Evolutionary conservation across 257 asterid genomes (phyloP).

Genomic region (Fraxinus americana): DNA sequence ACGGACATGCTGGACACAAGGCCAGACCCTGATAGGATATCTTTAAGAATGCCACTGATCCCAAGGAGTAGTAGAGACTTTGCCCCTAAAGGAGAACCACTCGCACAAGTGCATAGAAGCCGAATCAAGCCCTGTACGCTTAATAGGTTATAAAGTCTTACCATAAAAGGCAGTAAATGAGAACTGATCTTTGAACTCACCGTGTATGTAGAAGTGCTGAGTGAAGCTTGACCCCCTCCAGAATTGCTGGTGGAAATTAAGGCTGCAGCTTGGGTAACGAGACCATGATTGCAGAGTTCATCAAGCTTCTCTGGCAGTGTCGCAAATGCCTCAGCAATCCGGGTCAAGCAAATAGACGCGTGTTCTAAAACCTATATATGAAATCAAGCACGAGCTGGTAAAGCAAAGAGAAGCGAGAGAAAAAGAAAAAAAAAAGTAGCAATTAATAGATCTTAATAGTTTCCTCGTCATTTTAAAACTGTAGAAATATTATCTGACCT

Average conservation of each 20-base stretch:
- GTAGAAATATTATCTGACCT: conserved; percentile 47
- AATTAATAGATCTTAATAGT: background rate
- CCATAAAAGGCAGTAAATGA: conserved; percentile 13
- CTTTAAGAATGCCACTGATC: conserved; percentile 92
- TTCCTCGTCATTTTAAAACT: conserved; percentile 1
- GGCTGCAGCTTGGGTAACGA: conserved; percentile 89
- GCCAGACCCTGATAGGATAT: conserved; percentile 87
- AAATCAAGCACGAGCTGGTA: conserved; percentile 9
- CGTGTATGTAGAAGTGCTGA: conserved; percentile 91
- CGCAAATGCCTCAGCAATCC: conserved; percentile 98
- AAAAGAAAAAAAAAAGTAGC: conserved; percentile 12
- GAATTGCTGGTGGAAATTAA: conserved; percentile 81
- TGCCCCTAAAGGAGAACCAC: conserved; percentile 88
- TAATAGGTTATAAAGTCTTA: conserved; percentile 31
- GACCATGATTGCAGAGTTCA: conserved; percentile 94
- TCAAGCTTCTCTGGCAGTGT: conserved; percentile 93
- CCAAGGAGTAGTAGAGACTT: conserved; percentile 89
- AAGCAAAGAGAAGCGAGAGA: background rate
- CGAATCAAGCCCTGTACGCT: conserved; percentile 85
- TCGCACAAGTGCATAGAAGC: conserved; percentile 90
- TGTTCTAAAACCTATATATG: conserved; percentile 80
- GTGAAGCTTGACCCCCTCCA: conserved; percentile 94
- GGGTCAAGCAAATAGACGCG: conserved; percentile 95
- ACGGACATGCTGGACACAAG: conserved; percentile 75
- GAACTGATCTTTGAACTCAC: conserved; percentile 41